Conservation (phyloP, 768 basidiomycete species). For the Phaeotremella skinneri region DNA sequence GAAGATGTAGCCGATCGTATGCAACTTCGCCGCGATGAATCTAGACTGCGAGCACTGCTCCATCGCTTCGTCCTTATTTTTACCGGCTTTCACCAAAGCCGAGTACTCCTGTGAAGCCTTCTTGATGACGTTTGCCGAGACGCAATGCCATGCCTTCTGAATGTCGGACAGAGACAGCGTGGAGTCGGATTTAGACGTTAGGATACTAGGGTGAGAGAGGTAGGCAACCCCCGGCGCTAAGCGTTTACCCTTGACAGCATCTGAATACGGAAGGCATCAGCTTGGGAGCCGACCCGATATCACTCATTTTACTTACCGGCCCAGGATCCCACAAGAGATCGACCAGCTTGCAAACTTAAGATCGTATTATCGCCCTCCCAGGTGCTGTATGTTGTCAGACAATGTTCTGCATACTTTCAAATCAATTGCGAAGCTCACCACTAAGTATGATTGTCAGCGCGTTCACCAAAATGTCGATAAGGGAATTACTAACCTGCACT, state of each 20-base stretch:
- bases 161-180: constrained; percentile 51
- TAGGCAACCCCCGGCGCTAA: constrained; percentile 54
- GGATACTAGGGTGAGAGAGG: constrained; percentile 47
- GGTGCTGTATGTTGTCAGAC: constrained; percentile 33
- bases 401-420: neutral
- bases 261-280: constrained; percentile 29
- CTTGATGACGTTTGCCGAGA: constrained; percentile 53
- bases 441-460: neutral
- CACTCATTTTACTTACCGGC: constrained; percentile 44
- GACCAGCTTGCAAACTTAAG: constrained; percentile 50
- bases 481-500: constrained; percentile 45
- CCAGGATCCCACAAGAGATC: constrained; percentile 50
- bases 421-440: constrained; percentile 9
- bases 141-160: constrained; percentile 52
- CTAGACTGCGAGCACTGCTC: constrained; percentile 53
- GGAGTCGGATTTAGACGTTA: constrained; percentile 45
- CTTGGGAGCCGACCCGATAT: constrained; percentile 15
- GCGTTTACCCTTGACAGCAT: constrained; percentile 50
- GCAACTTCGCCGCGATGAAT: constrained; percentile 55
- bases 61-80: constrained; percentile 53
- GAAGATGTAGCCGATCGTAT: constrained; percentile 52
- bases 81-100: constrained; percentile 45
- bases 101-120: constrained; percentile 53
- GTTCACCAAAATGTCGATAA: neutral
- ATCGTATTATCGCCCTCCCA: constrained; percentile 56